These are phyloP conservation scores for Colletotrichum chlorophyti DNA, from an alignment of 2,329 filamentous ascomycete genomes.

Conservation along the genomic window DNA sequence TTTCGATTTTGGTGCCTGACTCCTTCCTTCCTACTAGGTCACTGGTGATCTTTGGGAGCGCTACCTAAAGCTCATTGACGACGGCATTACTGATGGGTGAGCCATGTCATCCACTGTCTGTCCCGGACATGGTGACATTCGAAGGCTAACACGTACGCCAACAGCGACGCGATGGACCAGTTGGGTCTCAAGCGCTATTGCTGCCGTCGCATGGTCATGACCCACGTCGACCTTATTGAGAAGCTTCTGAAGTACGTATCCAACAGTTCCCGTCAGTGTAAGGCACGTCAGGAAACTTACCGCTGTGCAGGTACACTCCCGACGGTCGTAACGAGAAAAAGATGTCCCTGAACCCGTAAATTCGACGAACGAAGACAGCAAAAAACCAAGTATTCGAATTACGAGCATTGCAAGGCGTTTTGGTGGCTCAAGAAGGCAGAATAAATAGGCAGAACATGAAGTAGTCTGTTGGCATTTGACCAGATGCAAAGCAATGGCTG, in stretches of 20 bases:
- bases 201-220: constrained; percentile 99
- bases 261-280: neutral
- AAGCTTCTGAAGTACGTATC: constrained; percentile 85
- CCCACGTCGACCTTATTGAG: constrained; percentile 97
- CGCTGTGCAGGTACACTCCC: constrained; percentile 60
- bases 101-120: constrained; percentile 39
- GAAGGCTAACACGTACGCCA: neutral
- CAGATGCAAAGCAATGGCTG: neutral
- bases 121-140: neutral
- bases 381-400: constrained; percentile 7
- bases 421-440: neutral
- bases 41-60: constrained; percentile 97
- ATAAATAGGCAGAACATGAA: neutral
- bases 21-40: constrained; percentile 68
- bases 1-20: constrained; percentile 40
- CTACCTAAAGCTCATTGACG: constrained; percentile 87
- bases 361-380: constrained; percentile 29
- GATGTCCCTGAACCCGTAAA: constrained; percentile 45
- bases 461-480: neutral
- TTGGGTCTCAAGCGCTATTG: constrained; percentile 95
- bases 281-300: constrained; percentile 27
- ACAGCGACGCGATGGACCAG: constrained; percentile 93
- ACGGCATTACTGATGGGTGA: constrained; percentile 77
- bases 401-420: constrained; percentile 34
- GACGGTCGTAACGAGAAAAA: constrained; percentile 70